Percentiles rank a stretch among this genome's conserved stretches.
These are phyloP conservation scores for Pyrus hybrid DNA, from an alignment of 331 rosid genomes.

Conservation along the genomic window DNA sequence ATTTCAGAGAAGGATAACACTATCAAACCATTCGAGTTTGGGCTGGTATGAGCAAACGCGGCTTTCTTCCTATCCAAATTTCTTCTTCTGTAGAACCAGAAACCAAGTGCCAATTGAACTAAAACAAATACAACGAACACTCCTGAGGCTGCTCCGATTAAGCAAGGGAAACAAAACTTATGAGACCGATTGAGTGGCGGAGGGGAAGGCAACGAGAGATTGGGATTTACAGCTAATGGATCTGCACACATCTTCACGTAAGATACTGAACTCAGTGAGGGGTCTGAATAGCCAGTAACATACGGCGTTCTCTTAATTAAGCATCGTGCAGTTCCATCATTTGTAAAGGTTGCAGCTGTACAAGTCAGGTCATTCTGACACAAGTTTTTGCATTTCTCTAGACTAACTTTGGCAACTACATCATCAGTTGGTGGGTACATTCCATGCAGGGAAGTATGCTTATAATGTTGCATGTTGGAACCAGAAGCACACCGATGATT, in stretches of 20 bases:
- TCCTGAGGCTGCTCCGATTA: conserved; percentile 59
- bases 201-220: conserved; percentile 10
- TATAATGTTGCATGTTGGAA: conserved; percentile 26
- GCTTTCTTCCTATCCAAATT: conserved; percentile 24
- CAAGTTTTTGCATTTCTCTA: conserved; percentile 45
- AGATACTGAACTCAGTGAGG: conserved; percentile 55
- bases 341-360: conserved; percentile 58
- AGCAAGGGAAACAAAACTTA: conserved; percentile 42
- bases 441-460: conserved; percentile 45
- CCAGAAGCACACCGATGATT: conserved; percentile 37
- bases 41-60: conserved; percentile 25
- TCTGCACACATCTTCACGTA: conserved; percentile 62
- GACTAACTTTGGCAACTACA: conserved; percentile 29
- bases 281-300: conserved; percentile 58
- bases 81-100: conserved; percentile 44
- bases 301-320: conserved; percentile 44
- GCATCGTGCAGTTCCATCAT: conserved; percentile 63
- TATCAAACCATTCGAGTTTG: conserved; percentile 41
- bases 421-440: conserved; percentile 54
- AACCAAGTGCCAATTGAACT: conserved; percentile 52
- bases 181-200: conserved; percentile 21
- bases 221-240: conserved; percentile 70
- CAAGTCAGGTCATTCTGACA: conserved; percentile 51
- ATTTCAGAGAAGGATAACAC: conserved; percentile 55
- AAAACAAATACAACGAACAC: conserved; percentile 33